Evolutionary conservation across 345 rosid genomes (phyloP), one percentile per base, ranked within the genome.

Genomic region (Barbarea vulgaris): DNA sequence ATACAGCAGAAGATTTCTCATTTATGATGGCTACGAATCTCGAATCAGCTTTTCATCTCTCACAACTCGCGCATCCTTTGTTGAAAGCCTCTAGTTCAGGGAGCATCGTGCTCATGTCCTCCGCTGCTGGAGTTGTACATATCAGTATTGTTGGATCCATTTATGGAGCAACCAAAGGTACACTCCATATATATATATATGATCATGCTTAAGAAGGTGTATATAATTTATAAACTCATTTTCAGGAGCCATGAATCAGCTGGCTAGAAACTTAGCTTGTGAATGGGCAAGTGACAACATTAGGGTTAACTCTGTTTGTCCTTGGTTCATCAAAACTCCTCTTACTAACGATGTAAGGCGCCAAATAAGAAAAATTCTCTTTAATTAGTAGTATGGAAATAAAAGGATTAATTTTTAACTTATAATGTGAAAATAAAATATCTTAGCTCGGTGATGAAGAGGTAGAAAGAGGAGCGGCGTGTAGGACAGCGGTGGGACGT

Each of bases 41-140:
- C n/a, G n/a, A n/a, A n/a, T n/a, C n/a, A n/a, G n/a, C n/a, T n/a
- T n/a, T n/a, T 11, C 87, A 89, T 84, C 37, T 89, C 18, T 81
- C 87, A 77, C 97, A 87, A 72, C 88, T 88, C 25, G 85, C 91
- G 1, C 79, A 88, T 80, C 90, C 91, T 7, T 82, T 91, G 11
- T 68, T 91, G 52, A 86, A 85, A 68, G 82, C 86, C 41, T 89
- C 97, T 1, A 82, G 80, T 31, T 74, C 33, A 56, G 95, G 89
- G 70, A 86, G 85, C 31, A 79, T 91, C 36, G 94, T 91, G 6
- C 83, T 91, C 79, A 82, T 77, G 6, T 89, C 95, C 44, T 91
- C 95, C n/a, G 81, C 84, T 13, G 82, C 90, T 14, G 91, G 91
- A 4, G 48, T 81, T 31, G 18, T 65, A 28, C 67, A 71, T 60